phyloP scores from a whole-genome alignment of 2,329 filamentous ascomycete genomes.

The Fusarium sp. region DNA sequence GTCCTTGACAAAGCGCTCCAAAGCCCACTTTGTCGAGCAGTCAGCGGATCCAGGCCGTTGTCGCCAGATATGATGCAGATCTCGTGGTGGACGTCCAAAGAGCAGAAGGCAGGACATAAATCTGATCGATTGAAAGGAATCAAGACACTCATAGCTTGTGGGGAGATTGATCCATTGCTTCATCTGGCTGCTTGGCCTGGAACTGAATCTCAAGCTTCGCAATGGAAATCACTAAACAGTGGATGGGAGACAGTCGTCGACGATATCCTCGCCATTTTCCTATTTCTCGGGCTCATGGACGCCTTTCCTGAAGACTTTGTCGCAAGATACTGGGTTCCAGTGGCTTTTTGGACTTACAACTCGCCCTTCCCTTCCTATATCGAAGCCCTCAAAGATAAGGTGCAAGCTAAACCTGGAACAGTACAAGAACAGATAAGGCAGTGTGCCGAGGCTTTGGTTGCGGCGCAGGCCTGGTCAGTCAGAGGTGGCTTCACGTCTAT shows the following conservation, averaged over 20 bases:
- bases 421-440: not conserved
- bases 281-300: not conserved
- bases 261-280: not conserved
- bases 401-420: accelerated
- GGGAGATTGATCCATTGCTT: not conserved
- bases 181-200: not conserved
- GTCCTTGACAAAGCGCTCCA: not conserved
- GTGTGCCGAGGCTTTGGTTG: not conserved
- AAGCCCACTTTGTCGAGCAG: accelerated
- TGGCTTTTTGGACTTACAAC: not conserved
- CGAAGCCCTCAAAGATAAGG: accelerated
- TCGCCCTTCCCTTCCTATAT: not conserved
- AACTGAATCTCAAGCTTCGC: too few species aligned
- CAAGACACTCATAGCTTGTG: conserved; percentile 11
- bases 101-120: not conserved
- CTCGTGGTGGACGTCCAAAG: not conserved
- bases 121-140: not conserved
- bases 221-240: not conserved
- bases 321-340: not conserved
- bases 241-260: conserved; percentile 1
- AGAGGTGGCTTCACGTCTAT: not conserved
- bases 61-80: conserved; percentile 11
- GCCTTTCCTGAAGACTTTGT: not conserved
- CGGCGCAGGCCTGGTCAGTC: not conserved
- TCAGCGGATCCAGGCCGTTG: accelerated